These are phyloP conservation scores for Coemansia sp. DNA, from an alignment of 192 early-diverging fungal genomes.

Conservation along the genomic window DNA sequence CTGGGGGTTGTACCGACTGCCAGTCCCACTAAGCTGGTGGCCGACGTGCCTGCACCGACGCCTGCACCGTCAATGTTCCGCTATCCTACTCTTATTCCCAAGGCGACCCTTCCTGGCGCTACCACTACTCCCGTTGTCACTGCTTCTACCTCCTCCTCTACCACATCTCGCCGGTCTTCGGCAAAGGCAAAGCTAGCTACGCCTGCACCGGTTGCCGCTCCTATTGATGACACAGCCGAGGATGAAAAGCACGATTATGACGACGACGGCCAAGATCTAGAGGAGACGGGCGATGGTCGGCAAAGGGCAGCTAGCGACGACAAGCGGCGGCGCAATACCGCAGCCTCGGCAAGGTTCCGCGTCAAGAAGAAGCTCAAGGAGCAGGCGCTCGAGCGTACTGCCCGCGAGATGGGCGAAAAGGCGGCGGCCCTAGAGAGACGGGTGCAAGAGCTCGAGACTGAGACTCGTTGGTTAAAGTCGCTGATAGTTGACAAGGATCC, in stretches of 20 bases:
- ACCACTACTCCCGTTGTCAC: conserved; percentile 3
- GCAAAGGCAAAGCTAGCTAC: conserved; percentile 17
- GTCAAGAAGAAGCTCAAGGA: conserved; percentile 94
- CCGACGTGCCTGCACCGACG: conserved; percentile 27
- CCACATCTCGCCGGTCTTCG: conserved; percentile 9
- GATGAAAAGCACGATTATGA: conserved; percentile 12
- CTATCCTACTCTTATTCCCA: conserved; percentile 35
- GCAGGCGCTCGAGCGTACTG: conserved; percentile 80
- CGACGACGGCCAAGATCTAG: conserved; percentile 5
- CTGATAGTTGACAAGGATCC: conserved; percentile 81
- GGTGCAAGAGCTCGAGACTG: conserved; percentile 83
- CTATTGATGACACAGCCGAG: background rate
- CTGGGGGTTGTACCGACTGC: background rate
- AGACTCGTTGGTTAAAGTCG: conserved; percentile 87
- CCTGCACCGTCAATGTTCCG: conserved; percentile 15
- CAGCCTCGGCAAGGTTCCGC: conserved; percentile 92
- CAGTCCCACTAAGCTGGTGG: conserved; percentile 10
- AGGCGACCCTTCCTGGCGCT: conserved; percentile 12
- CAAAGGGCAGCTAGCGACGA: conserved; percentile 68
- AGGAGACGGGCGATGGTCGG: conserved; percentile 14
- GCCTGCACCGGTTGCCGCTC: background rate
- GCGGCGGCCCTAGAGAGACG: conserved; percentile 75
- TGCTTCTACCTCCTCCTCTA: background rate
- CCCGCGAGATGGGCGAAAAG: conserved; percentile 73
- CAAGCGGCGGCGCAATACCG: conserved; percentile 94